Evolutionary conservation across 73 alveolate genomes (phyloP).

Genomic region (Paramecium sexaurelia): DNA sequence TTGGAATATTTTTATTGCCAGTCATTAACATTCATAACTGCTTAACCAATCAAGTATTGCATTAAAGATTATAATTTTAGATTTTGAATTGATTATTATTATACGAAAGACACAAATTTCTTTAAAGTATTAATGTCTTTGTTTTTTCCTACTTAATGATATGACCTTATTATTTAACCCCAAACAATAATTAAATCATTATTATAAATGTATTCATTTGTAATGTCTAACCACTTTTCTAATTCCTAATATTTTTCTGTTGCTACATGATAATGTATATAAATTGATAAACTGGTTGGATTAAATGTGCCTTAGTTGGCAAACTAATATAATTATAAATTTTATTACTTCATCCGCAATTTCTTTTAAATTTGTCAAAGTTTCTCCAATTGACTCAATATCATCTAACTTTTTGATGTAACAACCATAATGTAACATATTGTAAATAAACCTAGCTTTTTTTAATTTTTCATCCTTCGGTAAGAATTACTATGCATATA

Average conservation of each 20-base stretch:
- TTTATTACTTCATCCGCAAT: conserved; percentile 7
- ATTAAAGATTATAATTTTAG: neutral
- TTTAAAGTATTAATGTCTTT: neutral
- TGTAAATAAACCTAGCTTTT: neutral
- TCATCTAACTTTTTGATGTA: neutral
- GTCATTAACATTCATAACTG: conserved; percentile 1
- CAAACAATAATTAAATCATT: neutral
- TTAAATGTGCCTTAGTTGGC: neutral
- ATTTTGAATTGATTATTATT: neutral
- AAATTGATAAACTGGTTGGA: neutral
- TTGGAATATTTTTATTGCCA: neutral
- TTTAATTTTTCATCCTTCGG: neutral
- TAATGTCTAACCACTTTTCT: conserved; percentile 4
- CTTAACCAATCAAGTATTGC: neutral
- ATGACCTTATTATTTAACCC: neutral
- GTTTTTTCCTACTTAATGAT: neutral
- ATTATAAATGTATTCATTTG: neutral
- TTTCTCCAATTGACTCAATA: neutral
- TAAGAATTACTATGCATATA: conserved; percentile 5
- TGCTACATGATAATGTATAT: conserved; percentile 14
- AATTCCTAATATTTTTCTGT: conserved; percentile 42
- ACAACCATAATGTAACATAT: neutral
- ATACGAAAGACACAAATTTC: neutral
- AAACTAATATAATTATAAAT: neutral
- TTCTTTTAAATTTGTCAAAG: neutral